Evolutionary conservation across 2,329 filamentous ascomycete genomes (phyloP), one percentile per base, ranked within the genome.

Genomic region (Colletotrichum cereale): DNA sequence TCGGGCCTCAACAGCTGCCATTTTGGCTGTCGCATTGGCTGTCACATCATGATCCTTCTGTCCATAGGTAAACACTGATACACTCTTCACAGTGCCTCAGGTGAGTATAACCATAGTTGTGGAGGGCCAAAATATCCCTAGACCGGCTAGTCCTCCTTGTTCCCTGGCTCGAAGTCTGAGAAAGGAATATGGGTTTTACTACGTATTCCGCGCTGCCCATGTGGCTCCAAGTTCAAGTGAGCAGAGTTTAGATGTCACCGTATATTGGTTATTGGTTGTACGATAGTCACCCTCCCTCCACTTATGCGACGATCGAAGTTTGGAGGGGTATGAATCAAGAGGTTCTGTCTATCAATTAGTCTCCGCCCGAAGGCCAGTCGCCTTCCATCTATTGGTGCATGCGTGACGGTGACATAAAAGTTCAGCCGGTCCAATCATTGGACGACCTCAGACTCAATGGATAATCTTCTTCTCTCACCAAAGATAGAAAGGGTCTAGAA

Each of bases 241-340:
- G 50, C n/a, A 38, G 31, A 16, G 6, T 36, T 42, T 14, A 68
- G 31, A 71, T 71, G 68, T 71, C 68, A 68, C 60, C 60, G 65
- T 71, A 60, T 60, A 42, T 71, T 64, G 50, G 44, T 31, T 47
- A 64, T 64, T 71, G 68, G 65, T 48, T 47, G 68, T 68, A 47
- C 65, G 65, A 71, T 71, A 63, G 38, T 34, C 26, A 57, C 29
- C 53, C 38, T 44, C 47, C 65, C 36, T 71, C 68, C 68, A 71
- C 68, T 63, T 21, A 53, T 60, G 68, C 53, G 68, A 71, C 68
- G 68, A 71, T 71, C 65, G 65, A 68, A 55, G 65, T 68, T 64
- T 64, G 57, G 67, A 52, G 58, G 16, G 21, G 44, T 14, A 40
- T 62, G 52, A 47, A 53, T 58, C 44, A 26, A 71, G 66, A 68